A percentile compares a stretch with the other conserved stretches of the same genome.
phyloP scores from a whole-genome alignment of 2,329 filamentous ascomycete species.

The Amauroascus niger region DNA sequence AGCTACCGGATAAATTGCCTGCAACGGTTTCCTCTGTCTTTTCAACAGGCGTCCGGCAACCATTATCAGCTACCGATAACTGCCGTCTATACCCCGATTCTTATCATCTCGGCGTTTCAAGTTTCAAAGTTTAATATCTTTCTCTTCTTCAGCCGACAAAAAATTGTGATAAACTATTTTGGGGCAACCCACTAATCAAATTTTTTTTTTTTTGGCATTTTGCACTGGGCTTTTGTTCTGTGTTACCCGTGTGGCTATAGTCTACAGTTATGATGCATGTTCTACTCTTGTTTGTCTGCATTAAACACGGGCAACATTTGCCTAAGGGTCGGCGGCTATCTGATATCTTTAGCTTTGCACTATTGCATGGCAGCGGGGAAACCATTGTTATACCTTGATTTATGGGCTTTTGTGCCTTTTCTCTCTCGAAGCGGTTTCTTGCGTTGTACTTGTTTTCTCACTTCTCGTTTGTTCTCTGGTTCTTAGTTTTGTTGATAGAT shows the following conservation, averaged over 20 bases:
- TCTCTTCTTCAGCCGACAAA: slow-evolving; percentile 4
- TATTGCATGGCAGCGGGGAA: slow-evolving; percentile 6
- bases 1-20: background rate
- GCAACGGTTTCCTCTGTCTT: background rate
- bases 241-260: background rate
- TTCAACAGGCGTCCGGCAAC: background rate
- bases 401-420: background rate
- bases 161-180: slow-evolving; percentile 24
- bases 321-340: slow-evolving; percentile 11
- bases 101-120: background rate
- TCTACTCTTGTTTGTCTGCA: slow-evolving; percentile 7
- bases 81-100: background rate
- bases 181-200: slow-evolving; percentile 29
- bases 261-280: slow-evolving; percentile 8
- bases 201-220: slow-evolving; percentile 8
- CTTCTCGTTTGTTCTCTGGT: background rate
- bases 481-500: slow-evolving; percentile 12
- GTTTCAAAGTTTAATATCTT: background rate
- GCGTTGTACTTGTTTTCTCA: background rate
- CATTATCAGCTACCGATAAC: background rate
- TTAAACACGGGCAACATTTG: slow-evolving; percentile 6
- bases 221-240: slow-evolving; percentile 14
- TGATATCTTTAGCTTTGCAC: slow-evolving; percentile 9
- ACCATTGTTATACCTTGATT: background rate
- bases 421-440: too few species aligned